Conservation (phyloP, 345 rosid species). For the Gossypium bickii region DNA sequence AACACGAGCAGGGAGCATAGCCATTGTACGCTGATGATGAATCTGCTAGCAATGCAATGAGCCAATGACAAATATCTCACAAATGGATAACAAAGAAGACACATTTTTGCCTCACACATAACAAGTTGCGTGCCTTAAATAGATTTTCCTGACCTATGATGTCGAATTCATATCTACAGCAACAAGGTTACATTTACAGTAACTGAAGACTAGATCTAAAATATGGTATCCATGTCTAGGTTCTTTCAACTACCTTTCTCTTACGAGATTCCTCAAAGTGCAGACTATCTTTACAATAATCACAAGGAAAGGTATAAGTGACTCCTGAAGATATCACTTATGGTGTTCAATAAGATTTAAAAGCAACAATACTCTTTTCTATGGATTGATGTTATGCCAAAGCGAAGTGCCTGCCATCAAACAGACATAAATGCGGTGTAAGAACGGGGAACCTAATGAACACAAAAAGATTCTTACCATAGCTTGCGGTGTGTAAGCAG, state of each 20-base stretch:
- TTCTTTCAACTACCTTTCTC: neutral
- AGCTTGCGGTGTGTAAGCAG: constrained; percentile 45
- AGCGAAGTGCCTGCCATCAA: neutral
- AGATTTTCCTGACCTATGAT: constrained; percentile 10
- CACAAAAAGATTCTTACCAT: constrained; percentile 32
- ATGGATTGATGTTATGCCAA: neutral
- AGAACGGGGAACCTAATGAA: neutral
- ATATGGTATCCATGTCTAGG: neutral
- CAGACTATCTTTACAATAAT: neutral
- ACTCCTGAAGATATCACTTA: neutral
- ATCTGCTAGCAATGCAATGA: constrained; percentile 33
- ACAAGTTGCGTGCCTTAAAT: constrained; percentile 11
- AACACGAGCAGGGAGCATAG: constrained; percentile 51
- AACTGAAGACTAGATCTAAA: constrained; percentile 17
- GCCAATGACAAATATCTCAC: constrained; percentile 18
- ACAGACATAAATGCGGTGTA: neutral
- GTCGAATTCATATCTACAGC: too few species aligned
- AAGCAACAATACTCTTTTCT: neutral
- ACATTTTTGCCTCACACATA: constrained; percentile 9
- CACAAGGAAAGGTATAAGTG: neutral
- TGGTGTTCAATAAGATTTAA: neutral
- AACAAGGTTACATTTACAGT: neutral
- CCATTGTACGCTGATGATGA: constrained; percentile 50
- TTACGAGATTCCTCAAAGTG: neutral
- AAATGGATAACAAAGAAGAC: constrained; percentile 18